Conservation (phyloP, 1,284 basidiomycete genomes). For the Ganoderma multipileum region DNA sequence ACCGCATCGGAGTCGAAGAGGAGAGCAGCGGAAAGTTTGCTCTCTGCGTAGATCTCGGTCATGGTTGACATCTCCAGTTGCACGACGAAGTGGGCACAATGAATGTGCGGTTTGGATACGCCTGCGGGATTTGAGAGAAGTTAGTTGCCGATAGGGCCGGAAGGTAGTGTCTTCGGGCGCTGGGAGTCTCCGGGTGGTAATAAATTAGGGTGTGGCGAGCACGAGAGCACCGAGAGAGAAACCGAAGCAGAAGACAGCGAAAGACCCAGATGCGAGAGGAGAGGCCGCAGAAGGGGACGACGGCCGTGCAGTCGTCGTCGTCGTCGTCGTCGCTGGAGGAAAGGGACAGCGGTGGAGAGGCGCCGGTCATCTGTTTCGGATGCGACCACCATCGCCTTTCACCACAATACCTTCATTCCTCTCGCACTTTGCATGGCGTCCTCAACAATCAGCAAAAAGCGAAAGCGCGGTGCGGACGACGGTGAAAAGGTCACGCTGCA, state of each 20-base stretch:
- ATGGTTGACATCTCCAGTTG: slow-evolving; percentile 25
- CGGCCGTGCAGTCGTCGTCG: slow-evolving; percentile 13
- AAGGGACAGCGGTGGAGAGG: slow-evolving; percentile 15
- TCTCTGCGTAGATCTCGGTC: slow-evolving; percentile 23
- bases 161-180: not conserved
- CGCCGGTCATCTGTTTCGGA: not conserved
- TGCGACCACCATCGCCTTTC: not conserved
- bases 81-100: not conserved
- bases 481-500: slow-evolving; percentile 52
- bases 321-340: slow-evolving; percentile 6
- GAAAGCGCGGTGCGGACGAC: slow-evolving; percentile 59
- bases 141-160: slow-evolving; percentile 6
- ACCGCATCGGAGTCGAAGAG: slow-evolving; percentile 27
- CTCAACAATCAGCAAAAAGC: slow-evolving; percentile 54
- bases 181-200: slow-evolving; percentile 5
- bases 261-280: not conserved
- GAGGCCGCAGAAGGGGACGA: slow-evolving; percentile 3
- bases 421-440: slow-evolving; percentile 25
- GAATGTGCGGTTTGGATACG: not conserved
- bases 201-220: slow-evolving; percentile 17
- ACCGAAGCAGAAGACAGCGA: slow-evolving; percentile 4
- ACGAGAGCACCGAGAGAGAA: not conserved
- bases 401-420: not conserved
- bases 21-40: slow-evolving; percentile 21
- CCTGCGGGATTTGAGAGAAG: slow-evolving; percentile 18